A percentile compares a stretch with the other conserved stretches of the same genome.
Conservation (phyloP, 2,329 filamentous ascomycete genomes). For the Sporothrix variecibatus region DNA sequence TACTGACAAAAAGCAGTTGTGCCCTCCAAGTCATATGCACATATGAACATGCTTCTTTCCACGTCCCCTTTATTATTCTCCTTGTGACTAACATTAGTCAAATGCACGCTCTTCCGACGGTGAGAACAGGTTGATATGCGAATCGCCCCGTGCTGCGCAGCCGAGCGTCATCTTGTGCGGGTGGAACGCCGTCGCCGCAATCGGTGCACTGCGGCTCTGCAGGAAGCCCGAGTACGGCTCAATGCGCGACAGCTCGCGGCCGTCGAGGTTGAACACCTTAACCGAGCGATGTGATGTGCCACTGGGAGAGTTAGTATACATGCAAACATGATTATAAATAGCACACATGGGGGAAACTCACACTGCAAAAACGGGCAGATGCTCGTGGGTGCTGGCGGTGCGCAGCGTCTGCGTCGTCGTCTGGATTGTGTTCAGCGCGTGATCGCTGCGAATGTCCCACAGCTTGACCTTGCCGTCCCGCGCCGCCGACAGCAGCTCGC, state of each 20-base stretch:
- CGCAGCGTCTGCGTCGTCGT: conserved; percentile 77
- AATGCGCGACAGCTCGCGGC: conserved; percentile 74
- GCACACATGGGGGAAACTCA: conserved; percentile 52
- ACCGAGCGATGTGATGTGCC: conserved; percentile 86
- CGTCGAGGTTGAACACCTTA: conserved; percentile 89
- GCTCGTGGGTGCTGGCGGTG: conserved; percentile 90
- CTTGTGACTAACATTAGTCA: not conserved
- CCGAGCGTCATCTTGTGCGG: conserved; percentile 91
- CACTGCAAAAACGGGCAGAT: conserved; percentile 93
- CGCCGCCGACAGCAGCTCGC: conserved; percentile 87
- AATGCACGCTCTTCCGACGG: conserved; percentile 46
- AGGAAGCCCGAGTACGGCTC: conserved; percentile 91
- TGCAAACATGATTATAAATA: not conserved
- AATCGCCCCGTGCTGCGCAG: conserved; percentile 81
- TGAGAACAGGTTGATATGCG: conserved; percentile 86
- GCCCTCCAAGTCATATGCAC: not conserved
- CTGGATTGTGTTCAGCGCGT: conserved; percentile 70
- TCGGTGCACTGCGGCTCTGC: conserved; percentile 75
- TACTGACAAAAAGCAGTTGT: not conserved
- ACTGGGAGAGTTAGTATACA: conserved; percentile 47
- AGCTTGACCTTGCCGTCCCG: conserved; percentile 91
- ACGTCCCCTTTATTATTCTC: not conserved
- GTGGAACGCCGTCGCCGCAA: conserved; percentile 90
- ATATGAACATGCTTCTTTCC: not conserved
- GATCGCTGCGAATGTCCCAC: conserved; percentile 92